Conservation (phyloP, 2,329 filamentous ascomycete genomes). For the Ophiocordyceps camponoti-floridani region DNA sequence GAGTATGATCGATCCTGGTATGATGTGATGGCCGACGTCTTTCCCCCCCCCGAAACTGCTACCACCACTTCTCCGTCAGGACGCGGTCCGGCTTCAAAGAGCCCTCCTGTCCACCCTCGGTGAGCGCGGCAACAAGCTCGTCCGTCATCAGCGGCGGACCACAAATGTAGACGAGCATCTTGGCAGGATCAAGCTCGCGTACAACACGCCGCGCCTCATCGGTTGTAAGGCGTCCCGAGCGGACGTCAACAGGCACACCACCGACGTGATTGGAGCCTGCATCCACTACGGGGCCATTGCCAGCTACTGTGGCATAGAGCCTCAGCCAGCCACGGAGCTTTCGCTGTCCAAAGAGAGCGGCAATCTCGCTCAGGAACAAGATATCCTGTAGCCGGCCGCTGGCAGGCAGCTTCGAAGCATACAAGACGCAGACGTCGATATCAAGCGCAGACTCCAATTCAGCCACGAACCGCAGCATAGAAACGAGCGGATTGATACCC, state of each 20-base stretch:
- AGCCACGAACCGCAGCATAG: slow-evolving; percentile 47
- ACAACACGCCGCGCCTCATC: slow-evolving; percentile 23
- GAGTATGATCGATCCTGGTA: slow-evolving; percentile 58
- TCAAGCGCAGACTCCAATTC: slow-evolving; percentile 5
- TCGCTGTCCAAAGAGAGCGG: slow-evolving; percentile 17
- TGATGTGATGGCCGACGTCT: not conserved
- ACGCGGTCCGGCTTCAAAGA: slow-evolving; percentile 28
- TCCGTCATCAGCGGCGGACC: slow-evolving; percentile 55
- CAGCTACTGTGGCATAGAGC: slow-evolving; percentile 25
- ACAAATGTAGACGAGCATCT: slow-evolving; percentile 46
- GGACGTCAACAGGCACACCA: slow-evolving; percentile 6
- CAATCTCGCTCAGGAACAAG: slow-evolving; percentile 33
- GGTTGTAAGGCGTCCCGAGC: slow-evolving; percentile 21
- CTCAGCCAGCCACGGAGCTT: slow-evolving; percentile 21
- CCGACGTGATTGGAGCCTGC: not conserved
- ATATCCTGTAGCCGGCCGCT: slow-evolving; percentile 15
- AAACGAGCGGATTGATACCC: slow-evolving; percentile 66
- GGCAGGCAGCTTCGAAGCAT: slow-evolving; percentile 29
- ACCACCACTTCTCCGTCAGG: slow-evolving; percentile 50
- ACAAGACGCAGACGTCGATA: slow-evolving; percentile 40
- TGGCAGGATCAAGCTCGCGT: slow-evolving; percentile 7
- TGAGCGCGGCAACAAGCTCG: slow-evolving; percentile 33
- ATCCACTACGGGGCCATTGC: too few species aligned
- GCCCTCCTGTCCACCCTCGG: slow-evolving; percentile 8
- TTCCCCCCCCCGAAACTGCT: not conserved